Percentiles rank a stretch among this genome's conserved stretches.
phyloP scores from a whole-genome alignment of 148 eudicot species.

The Amaranthus palmeri region DNA sequence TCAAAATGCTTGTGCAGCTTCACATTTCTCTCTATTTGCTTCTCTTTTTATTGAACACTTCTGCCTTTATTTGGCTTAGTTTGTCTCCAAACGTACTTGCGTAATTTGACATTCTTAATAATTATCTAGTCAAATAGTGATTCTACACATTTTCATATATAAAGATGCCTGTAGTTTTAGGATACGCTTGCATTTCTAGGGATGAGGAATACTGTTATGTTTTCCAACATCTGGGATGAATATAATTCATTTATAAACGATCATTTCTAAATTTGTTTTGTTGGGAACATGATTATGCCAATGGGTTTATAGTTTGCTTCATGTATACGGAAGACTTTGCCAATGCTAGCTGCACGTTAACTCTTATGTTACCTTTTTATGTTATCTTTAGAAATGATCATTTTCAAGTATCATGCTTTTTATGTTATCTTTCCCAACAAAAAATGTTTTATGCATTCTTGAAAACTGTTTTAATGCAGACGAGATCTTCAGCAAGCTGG shows the following conservation, averaged over 20 bases:
- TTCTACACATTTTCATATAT: neutral
- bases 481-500: slow-evolving; percentile 89
- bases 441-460: slow-evolving; percentile 4
- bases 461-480: slow-evolving; percentile 32
- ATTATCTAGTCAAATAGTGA: neutral
- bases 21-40: neutral
- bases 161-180: neutral
- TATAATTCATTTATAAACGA: neutral
- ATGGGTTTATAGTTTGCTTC: neutral
- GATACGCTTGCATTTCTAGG: neutral
- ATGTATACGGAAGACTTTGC: slow-evolving; percentile 2
- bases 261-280: slow-evolving; percentile 1
- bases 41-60: neutral
- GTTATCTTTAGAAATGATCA: neutral
- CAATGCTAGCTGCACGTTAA: no score
- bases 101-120: neutral
- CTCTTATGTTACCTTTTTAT: no score
- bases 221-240: neutral
- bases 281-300: slow-evolving; percentile 3
- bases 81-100: neutral
- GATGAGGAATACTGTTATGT: neutral
- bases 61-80: neutral
- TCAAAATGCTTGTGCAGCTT: neutral
- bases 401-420: neutral
- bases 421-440: neutral